Evolutionary conservation across 768 basidiomycete genomes (phyloP), one percentile per base, ranked within the genome.

Genomic region (Coprinopsis sp.): DNA sequence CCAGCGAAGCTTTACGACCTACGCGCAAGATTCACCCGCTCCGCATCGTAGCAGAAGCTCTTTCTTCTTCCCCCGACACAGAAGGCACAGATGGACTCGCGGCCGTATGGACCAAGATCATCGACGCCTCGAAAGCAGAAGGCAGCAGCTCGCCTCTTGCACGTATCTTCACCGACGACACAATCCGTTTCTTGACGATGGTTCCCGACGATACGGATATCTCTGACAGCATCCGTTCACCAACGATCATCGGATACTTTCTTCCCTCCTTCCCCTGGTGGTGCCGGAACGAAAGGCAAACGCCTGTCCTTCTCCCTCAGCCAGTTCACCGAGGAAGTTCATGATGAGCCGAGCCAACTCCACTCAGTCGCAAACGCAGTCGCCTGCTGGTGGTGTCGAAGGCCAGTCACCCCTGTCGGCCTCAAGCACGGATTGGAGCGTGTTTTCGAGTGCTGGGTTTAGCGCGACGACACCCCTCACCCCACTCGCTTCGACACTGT

Each of bases 131-230:
- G 16, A 67, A 64, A 3, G 61, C 68, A 25, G 56, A 58, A 6
- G 58, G 58, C 29, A 59, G 53, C 4, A 52, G 60, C 16, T 63
- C 69, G 3, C 69, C 76, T 14, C 61, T 83, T 44, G 53, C 71
- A 46, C 74, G 73, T 41, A 65, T 90, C 43, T 79, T 90, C 46
- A 70, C 79, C 4, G 85, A 88, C 48, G 87, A 88, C 47, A 88
- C 82, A 0, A 68, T 85, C 18, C 71, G 72, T 14, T 73, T 61
- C 66, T 71, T 64, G 51, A 68, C 78, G 2, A 68, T 78, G 49
- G 61, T 81, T 21, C 76, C 79, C n/a, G 64, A 68, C 11, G 72
- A 70, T 25, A 46, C 50, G 42, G 57, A 62, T 14, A 49, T 55
- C n/a, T 64, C 57, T 19, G 55, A 64, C 11, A 58, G 61, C 1